These are phyloP conservation scores for Leccinum pachyderme DNA, from an alignment of 1,284 basidiomycete genomes.

Conservation along the genomic window DNA sequence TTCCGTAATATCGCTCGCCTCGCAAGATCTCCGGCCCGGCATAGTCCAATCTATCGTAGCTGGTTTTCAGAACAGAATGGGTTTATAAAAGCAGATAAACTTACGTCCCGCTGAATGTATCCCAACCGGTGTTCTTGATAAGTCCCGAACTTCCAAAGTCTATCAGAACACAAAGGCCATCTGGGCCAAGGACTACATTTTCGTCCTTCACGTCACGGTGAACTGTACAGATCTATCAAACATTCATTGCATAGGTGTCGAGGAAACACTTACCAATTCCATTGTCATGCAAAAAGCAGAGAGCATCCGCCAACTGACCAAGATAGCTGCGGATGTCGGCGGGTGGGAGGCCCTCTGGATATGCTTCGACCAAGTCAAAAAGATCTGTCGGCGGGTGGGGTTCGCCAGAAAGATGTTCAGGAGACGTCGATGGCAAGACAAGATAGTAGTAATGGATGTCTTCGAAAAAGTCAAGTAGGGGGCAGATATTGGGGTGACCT, in stretches of 20 bases:
- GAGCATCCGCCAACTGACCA: conserved; percentile 91
- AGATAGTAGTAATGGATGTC: conserved; percentile 97
- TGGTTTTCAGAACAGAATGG: conserved; percentile 17
- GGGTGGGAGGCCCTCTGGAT: conserved; percentile 82
- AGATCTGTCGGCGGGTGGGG: conserved; percentile 73
- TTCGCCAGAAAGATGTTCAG: conserved; percentile 51
- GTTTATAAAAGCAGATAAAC: conserved; percentile 32
- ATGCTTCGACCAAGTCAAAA: conserved; percentile 92
- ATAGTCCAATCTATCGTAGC: conserved; percentile 72
- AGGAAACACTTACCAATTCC: conserved; percentile 66
- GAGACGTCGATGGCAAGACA: conserved; percentile 69
- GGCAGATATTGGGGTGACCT: conserved; percentile 91
- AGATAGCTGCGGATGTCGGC: conserved; percentile 81
- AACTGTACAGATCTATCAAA: conserved; percentile 47
- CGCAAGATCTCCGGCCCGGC: conserved; percentile 96
- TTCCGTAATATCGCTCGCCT: conserved; percentile 92
- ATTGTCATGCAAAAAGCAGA: conserved; percentile 87
- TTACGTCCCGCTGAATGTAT: conserved; percentile 93
- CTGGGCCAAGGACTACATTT: conserved; percentile 82
- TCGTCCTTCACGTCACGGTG: conserved; percentile 99
- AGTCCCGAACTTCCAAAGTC: conserved; percentile 95
- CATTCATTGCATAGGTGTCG: conserved; percentile 5
- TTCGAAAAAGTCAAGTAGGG: conserved; percentile 96
- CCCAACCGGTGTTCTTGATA: conserved; percentile 83
- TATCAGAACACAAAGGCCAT: conserved; percentile 85